These are phyloP conservation scores for Borovskyia barvae DNA, from an alignment of 208 protist species.

Conservation along the genomic window DNA sequence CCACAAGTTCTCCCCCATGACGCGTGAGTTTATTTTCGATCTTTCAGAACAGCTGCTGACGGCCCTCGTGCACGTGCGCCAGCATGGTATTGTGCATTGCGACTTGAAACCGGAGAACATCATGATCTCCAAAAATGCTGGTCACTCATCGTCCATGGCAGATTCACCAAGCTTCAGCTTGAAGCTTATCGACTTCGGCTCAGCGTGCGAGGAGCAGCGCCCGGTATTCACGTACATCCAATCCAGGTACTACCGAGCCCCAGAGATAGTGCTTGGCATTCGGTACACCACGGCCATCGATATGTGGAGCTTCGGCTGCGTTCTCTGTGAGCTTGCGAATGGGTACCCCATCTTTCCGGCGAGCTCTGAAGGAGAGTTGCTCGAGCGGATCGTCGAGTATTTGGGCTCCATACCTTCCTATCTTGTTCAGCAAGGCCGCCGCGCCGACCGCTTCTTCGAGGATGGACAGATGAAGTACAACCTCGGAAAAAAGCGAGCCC, in stretches of 20 bases:
- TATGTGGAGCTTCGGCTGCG: constrained; percentile 94
- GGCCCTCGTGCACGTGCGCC: constrained; percentile 62
- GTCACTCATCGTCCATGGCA: neutral
- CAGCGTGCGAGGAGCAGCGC: constrained; percentile 92
- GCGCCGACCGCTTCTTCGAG: constrained; percentile 58
- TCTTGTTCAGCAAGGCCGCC: constrained; percentile 46
- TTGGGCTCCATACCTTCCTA: constrained; percentile 69
- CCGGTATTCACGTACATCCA: constrained; percentile 94
- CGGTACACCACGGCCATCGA: constrained; percentile 87
- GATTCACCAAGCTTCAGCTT: constrained; percentile 50
- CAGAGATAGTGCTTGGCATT: constrained; percentile 88
- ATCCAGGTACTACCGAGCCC: constrained; percentile 92
- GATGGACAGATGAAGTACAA: constrained; percentile 18
- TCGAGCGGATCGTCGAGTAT: constrained; percentile 83
- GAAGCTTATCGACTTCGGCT: constrained; percentile 98
- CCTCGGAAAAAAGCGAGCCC: constrained; percentile 24
- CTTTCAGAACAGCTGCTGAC: constrained; percentile 65
- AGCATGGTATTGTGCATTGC: constrained; percentile 92
- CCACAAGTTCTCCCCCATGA: constrained; percentile 76
- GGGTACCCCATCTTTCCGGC: constrained; percentile 92
- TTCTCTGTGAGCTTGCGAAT: constrained; percentile 91
- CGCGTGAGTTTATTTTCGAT: constrained; percentile 68
- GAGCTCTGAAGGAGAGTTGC: constrained; percentile 73
- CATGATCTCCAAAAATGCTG: constrained; percentile 52
- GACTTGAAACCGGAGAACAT: constrained; percentile 98